Percentiles rank a stretch among this genome's conserved stretches.
These are phyloP conservation scores for Ophiocordyceps camponoti-leonardi DNA, from an alignment of 2,329 filamentous ascomycete species.

Conservation along the genomic window DNA sequence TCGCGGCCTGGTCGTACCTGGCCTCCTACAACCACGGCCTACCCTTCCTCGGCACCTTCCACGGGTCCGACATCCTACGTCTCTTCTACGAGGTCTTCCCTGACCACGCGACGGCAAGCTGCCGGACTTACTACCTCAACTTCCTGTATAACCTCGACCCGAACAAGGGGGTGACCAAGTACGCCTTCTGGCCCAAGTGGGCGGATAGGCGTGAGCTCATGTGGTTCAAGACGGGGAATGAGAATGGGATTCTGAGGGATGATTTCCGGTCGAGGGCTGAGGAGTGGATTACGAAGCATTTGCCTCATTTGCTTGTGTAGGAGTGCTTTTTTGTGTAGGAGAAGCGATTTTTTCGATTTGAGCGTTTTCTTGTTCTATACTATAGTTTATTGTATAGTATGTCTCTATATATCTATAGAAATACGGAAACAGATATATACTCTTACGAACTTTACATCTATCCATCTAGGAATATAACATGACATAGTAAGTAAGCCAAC, in stretches of 20 bases:
- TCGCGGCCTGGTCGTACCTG: constrained; percentile 61
- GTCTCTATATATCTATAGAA: no score
- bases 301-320: no score
- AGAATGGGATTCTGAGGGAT: constrained; percentile 16
- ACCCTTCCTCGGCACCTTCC: constrained; percentile 60
- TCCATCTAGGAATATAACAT: no score
- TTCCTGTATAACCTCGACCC: constrained; percentile 58
- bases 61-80: constrained; percentile 51
- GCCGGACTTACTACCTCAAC: constrained; percentile 53
- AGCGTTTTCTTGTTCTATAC: no score
- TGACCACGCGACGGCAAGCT: constrained; percentile 41
- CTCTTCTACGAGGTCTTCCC: constrained; percentile 48
- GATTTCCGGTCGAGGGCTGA: constrained; percentile 17
- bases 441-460: no score
- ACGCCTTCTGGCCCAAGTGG: constrained; percentile 24
- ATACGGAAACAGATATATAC: no score
- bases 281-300: constrained; percentile 10
- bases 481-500: no score
- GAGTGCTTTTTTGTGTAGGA: no score
- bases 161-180: constrained; percentile 32
- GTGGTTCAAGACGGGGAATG: constrained; percentile 20
- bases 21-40: constrained; percentile 54
- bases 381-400: no score
- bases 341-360: no score
- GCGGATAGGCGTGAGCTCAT: constrained; percentile 27